These are phyloP conservation scores for Pseudozyma thailandica DNA, from an alignment of 1,284 basidiomycete species.

Conservation along the genomic window DNA sequence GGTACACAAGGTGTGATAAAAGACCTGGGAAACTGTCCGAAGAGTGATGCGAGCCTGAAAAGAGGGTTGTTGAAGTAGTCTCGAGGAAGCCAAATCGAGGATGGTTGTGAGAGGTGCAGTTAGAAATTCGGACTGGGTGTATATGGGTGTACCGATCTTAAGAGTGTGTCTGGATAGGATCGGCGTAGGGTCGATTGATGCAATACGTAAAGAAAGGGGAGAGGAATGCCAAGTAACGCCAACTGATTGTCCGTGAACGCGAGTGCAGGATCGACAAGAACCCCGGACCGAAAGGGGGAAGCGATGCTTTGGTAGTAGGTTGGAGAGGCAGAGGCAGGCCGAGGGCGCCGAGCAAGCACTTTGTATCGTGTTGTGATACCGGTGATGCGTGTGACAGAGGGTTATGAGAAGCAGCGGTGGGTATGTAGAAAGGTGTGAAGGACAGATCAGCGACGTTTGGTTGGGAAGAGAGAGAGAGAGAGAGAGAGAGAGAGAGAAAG, in stretches of 20 bases:
- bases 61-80: too few species aligned
- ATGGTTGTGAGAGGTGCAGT: too few species aligned
- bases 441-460: not conserved
- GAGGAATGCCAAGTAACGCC: not conserved
- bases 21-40: too few species aligned
- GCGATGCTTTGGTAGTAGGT: not conserved
- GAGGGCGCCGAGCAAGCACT: conserved; percentile 14
- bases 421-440: not conserved
- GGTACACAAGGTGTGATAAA: too few species aligned
- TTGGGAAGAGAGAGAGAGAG: not conserved
- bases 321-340: conserved; percentile 10
- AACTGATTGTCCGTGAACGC: not conserved
- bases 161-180: too few species aligned
- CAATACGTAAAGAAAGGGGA: not conserved
- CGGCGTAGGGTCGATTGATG: too few species aligned
- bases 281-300: not conserved
- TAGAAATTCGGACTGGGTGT: too few species aligned
- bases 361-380: not conserved
- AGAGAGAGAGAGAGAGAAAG: not conserved
- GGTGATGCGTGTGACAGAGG: too few species aligned
- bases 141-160: too few species aligned
- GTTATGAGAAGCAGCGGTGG: too few species aligned
- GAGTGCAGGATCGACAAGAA: not conserved
- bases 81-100: too few species aligned
- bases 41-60: too few species aligned